Evolutionary conservation across 306 rosid species (phyloP), one percentile per base, ranked within the genome.

Genomic region (Aeschynomene evenia): DNA sequence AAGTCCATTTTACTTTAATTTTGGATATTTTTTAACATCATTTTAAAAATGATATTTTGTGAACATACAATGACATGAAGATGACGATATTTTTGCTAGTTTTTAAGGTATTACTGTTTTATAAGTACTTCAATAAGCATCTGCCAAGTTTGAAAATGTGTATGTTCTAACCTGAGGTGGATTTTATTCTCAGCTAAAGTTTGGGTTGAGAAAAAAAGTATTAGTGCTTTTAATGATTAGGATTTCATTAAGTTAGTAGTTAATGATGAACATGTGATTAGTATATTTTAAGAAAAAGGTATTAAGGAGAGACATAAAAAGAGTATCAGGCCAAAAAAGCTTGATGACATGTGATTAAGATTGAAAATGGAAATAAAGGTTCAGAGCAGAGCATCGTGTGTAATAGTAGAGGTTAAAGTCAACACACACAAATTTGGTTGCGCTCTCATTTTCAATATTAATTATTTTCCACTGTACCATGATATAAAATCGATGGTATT

Each of bases 401-500:
- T 33, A 65, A 73, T 79, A 51, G 61, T 63, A 37, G 66, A 33
- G 18, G 34, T 6, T 3, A 55, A 80, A 76, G 90, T 83, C 89
- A 85, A 82, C 79, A 78, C 66, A 45, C 7, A 58, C 36, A 53
- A 67, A 52, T 14, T 40, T 0, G 29, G 40, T 52, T 5, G 24
- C n/a, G n/a, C n/a, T 11, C 21, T 50, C 24, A 13, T 40, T 28
- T 49, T 13, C 31, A 34, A 53, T n/a, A n/a, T n/a, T n/a, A n/a
- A n/a, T n/a, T n/a, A n/a, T n/a, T 62, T 63, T 52, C 40, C 71
- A 68, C 50, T 28, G 29, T 71, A 46, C 63, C 56, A 62, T 53
- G 43, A 33, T 37, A 49, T 58, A 22, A n/a, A 39, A 61, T 72
- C 11, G 13, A 66, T 73, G 24, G 16, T 16, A 34, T 18, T 29